Conservation (phyloP, 208 protist species). For the Angomonas ambiguus region DNA sequence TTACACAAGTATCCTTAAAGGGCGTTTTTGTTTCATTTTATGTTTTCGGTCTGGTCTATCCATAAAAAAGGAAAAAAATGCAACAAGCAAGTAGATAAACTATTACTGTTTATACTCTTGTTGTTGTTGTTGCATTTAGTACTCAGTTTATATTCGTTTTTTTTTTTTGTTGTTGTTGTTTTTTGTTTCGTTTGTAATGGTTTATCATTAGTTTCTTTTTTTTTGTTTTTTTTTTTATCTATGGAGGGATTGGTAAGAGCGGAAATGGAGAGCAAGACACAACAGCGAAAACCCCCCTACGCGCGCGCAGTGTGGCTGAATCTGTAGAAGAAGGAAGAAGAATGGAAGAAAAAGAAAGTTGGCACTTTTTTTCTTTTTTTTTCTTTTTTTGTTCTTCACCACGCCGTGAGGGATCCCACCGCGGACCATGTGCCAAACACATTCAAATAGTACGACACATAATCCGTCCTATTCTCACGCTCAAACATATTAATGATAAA, state of each 20-base stretch:
- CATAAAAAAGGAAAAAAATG: neutral
- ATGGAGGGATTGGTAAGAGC: no score
- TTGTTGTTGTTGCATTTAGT: neutral
- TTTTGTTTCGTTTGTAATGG: neutral
- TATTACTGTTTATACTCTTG: neutral
- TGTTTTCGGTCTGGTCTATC: neutral
- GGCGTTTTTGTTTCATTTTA: no score
- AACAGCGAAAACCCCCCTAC: no score
- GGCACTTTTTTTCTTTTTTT: neutral
- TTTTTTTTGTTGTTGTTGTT: neutral
- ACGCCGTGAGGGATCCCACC: constrained; percentile 34
- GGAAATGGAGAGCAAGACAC: no score
- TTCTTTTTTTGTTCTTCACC: constrained; percentile 23
- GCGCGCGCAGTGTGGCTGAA: neutral
- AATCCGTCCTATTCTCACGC: constrained; percentile 29
- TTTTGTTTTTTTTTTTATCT: neutral
- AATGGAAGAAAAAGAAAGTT: neutral
- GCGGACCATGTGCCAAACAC: constrained; percentile 65
- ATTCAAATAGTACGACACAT: constrained; percentile 43
- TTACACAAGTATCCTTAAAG: neutral
- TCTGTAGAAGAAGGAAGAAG: neutral
- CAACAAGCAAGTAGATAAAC: neutral
- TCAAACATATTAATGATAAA: constrained; percentile 46
- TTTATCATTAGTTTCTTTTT: neutral
- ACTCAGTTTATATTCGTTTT: neutral